Base-by-base conservation (phyloP, 1,284 basidiomycete species). In the Melampsora americana region DNA sequence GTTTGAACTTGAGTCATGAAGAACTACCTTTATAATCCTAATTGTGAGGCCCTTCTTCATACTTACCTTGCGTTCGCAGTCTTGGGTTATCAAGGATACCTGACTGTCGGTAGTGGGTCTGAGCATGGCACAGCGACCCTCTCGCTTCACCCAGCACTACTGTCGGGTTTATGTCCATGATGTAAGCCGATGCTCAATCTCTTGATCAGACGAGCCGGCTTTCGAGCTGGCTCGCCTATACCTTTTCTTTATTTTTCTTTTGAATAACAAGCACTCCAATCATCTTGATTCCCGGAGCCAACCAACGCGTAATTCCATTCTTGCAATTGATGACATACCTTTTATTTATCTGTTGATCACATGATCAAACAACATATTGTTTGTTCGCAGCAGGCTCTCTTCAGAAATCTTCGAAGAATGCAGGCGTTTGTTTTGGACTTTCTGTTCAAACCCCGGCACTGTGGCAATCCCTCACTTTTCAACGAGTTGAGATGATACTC, bases 1-100 rank as follows among this genome's bases (percentile, higher is more conserved):
- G 53, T 56, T 56, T 56, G 53, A 56, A 56, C 53, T 9, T 28
- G 53, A 28, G 42, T 14, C 9, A 23, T 9, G 14, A n/a, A 56
- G 11, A 56, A 14, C 12, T 23, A 18, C 5, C 32, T 62, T 69
- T 64, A 69, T 64, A 62, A 35, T 14, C 28, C 6, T 20, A 20
- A 28, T 20, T 23, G 2, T 6, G 12, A 0, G 2, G 12, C 9
- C 16, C 18, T 1, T 11, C 35, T 42, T 76, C 73, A 76, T 76
- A 76, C 73, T 76, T 76, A 76, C 73, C 73, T 76, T 76, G 73
- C 73, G 73, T 76, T 74, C 20, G 73, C 73, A 76, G 73, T 69
- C 66, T 35, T 62, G 66, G 73, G 73, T 42, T 56, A 76, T 76
- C 73, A 76, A 69, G 73, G 73, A 76, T 68, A 66, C 66, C 73